Base-by-base conservation (phyloP, 495 filamentous ascomycete species). In the Parmelia sp. region DNA sequence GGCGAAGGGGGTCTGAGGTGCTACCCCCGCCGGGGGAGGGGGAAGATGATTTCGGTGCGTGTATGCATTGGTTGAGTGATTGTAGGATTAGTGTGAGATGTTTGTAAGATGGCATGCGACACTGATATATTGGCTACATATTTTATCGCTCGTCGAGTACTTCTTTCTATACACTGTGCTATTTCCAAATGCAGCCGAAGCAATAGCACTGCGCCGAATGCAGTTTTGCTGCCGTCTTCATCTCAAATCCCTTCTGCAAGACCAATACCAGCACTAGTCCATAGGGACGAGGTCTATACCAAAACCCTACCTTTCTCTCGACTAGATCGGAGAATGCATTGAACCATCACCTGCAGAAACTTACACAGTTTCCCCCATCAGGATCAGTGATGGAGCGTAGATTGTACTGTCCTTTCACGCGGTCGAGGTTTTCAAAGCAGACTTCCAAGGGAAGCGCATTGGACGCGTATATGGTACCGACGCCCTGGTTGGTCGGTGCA, bases 1-100 rank as follows among this genome's bases (percentile, higher is more conserved):
- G 42, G 31, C 23, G 64, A 70, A 58, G 57, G 62, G 40, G 35
- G 3, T 59, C 10, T 55, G 51, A 55, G n/a, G n/a, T n/a, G n/a
- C n/a, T n/a, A n/a, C n/a, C n/a, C n/a, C n/a, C n/a, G n/a, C n/a
- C n/a, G n/a, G n/a, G n/a, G n/a, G n/a, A n/a, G n/a, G n/a, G n/a
- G n/a, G n/a, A n/a, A n/a, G n/a, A n/a, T n/a, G n/a, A n/a, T n/a
- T n/a, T n/a, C n/a, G n/a, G n/a, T n/a, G n/a, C n/a, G n/a, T n/a
- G n/a, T n/a, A 42, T 42, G 39, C 35, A 17, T 42, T 6, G 6
- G 39, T 42, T 42, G 39, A 17, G 12, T 11, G 12, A 2, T 42
- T 42, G 39, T 11, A 42, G 35, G 35, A 4, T 10, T 36, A 36
- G 35, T n/a, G n/a, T n/a, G n/a, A n/a, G 10, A 36, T 36, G 42